Conservation (phyloP, 768 basidiomycete species). For the Mycena floridula region DNA sequence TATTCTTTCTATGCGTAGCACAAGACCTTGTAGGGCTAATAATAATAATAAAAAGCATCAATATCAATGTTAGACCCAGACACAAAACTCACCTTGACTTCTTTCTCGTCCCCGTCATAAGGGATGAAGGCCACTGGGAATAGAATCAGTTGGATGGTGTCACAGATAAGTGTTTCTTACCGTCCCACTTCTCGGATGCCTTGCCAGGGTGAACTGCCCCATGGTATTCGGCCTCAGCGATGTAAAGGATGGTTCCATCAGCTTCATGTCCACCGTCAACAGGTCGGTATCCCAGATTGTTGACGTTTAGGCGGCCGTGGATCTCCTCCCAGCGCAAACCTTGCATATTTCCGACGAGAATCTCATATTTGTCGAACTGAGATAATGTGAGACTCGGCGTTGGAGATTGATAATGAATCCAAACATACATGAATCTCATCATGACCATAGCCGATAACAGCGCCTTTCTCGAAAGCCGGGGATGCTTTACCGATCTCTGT, state of each 20-base stretch:
- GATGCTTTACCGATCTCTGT: constrained; percentile 67
- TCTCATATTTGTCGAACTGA: constrained; percentile 58
- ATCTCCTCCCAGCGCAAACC: constrained; percentile 54
- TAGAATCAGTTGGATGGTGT: background rate
- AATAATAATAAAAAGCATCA: background rate
- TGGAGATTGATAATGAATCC: background rate
- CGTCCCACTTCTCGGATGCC: constrained; percentile 45
- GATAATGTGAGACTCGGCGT: background rate
- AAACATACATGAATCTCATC: constrained; percentile 52
- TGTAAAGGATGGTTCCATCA: constrained; percentile 53
- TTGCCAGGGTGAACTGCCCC: constrained; percentile 60
- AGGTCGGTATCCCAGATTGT: constrained; percentile 37
- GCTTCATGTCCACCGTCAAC: constrained; percentile 67
- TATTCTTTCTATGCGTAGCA: background rate
- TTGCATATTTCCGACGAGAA: constrained; percentile 58
- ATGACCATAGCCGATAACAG: constrained; percentile 54
- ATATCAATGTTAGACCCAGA: constrained; percentile 10
- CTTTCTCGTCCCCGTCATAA: constrained; percentile 44
- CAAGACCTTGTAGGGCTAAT: no score
- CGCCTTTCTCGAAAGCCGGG: constrained; percentile 50
- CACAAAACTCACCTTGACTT: constrained; percentile 34
- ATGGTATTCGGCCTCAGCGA: constrained; percentile 52
- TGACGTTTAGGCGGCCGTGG: constrained; percentile 39
- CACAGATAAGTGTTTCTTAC: no score
- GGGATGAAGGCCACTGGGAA: constrained; percentile 50